Evolutionary conservation across 2,329 filamentous ascomycete species (phyloP).

Genomic region (Neoarthrinium moseri): DNA sequence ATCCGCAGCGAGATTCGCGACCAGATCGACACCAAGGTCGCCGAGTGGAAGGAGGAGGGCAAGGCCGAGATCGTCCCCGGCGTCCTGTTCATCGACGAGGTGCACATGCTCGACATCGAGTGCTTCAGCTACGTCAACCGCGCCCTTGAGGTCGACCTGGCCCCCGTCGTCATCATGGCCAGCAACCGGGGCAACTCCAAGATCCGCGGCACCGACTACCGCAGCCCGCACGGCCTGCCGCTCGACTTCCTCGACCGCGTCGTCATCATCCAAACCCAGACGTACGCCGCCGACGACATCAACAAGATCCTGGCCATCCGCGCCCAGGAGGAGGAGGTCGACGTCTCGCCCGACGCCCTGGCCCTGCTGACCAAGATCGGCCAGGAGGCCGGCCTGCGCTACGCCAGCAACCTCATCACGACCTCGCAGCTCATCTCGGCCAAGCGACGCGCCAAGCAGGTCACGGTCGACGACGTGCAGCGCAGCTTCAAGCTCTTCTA

Average conservation of each 20-base stretch:
- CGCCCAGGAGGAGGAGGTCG: slow-evolving; percentile 93
- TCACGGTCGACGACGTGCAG: slow-evolving; percentile 85
- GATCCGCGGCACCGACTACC: slow-evolving; percentile 92
- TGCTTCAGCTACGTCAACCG: slow-evolving; percentile 99
- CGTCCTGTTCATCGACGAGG: slow-evolving; percentile 97
- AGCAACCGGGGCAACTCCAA: slow-evolving; percentile 91
- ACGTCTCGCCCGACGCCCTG: slow-evolving; percentile 84
- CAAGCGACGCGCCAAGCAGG: slow-evolving; percentile 82
- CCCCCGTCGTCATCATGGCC: slow-evolving; percentile 98
- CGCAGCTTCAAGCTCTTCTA: slow-evolving; percentile 93
- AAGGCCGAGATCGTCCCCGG: slow-evolving; percentile 98
- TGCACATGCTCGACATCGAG: slow-evolving; percentile 99
- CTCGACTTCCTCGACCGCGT: slow-evolving; percentile 95
- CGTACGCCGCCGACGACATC: slow-evolving; percentile 82
- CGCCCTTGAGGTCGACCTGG: slow-evolving; percentile 89
- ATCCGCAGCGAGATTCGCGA: slow-evolving; percentile 96
- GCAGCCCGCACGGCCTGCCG: slow-evolving; percentile 88
- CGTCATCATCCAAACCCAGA: slow-evolving; percentile 91
- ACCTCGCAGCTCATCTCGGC: slow-evolving; percentile 85
- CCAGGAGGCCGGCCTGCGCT: slow-evolving; percentile 85
- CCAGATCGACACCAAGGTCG: slow-evolving; percentile 98
- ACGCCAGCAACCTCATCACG: slow-evolving; percentile 97
- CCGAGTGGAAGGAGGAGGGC: slow-evolving; percentile 98
- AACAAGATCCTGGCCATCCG: slow-evolving; percentile 89
- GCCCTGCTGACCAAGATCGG: slow-evolving; percentile 95